Evolutionary conservation across 139 green algal genomes (phyloP).

Genomic region (Trebouxia sp.): DNA sequence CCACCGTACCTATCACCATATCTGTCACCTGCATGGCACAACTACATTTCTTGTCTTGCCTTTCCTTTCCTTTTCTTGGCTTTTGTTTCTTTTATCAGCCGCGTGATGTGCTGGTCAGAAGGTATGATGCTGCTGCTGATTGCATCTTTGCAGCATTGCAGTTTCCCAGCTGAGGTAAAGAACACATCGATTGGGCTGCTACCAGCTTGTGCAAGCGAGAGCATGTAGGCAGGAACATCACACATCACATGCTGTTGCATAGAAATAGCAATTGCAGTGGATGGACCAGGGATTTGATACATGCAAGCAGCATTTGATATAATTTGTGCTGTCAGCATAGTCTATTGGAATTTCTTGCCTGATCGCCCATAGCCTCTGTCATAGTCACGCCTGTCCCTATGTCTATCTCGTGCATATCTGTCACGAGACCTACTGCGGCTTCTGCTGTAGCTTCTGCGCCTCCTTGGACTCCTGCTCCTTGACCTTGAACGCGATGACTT

Average conservation of each 20-base stretch:
- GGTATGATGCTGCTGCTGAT: too few species aligned
- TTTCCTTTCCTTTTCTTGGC: too few species aligned
- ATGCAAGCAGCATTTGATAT: background rate
- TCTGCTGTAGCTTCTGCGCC: slow-evolving; percentile 23
- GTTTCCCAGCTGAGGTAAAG: too few species aligned
- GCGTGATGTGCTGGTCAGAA: too few species aligned
- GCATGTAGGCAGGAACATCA: too few species aligned
- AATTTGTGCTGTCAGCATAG: background rate
- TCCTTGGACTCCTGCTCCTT: background rate
- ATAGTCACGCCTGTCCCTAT: background rate
- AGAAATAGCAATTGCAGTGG: background rate
- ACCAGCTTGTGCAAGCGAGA: too few species aligned
- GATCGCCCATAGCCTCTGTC: slow-evolving; percentile 6
- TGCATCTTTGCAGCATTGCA: too few species aligned
- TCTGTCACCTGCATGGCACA: background rate
- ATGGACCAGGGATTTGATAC: background rate
- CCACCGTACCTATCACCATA: background rate
- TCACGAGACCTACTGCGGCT: slow-evolving; percentile 16
- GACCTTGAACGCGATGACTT: slow-evolving; percentile 16
- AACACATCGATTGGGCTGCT: too few species aligned
- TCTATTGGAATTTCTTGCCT: background rate
- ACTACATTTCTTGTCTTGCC: background rate
- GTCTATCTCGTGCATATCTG: slow-evolving; percentile 2
- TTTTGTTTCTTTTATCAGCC: too few species aligned
- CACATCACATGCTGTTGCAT: background rate